A percentile compares a stretch with the other conserved stretches of the same genome.
phyloP scores from a whole-genome alignment of 306 rosid species.

The Sphenostylis stenocarpa region DNA sequence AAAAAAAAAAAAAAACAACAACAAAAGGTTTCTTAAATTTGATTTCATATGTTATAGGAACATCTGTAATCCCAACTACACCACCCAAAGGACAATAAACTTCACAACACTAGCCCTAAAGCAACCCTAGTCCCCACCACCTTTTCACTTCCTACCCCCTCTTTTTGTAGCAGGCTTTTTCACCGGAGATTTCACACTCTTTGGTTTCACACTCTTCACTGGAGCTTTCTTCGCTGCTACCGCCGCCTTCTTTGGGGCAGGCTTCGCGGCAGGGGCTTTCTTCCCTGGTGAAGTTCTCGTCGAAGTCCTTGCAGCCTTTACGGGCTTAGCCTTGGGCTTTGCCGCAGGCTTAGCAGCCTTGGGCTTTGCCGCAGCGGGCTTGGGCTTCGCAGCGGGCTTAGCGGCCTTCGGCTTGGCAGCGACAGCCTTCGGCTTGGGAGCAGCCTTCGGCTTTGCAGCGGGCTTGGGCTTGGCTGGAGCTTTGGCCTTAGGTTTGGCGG shows the following conservation, averaged over 20 bases:
- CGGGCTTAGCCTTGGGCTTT: conserved; percentile 31
- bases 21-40: not conserved
- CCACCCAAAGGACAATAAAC: conserved; percentile 1
- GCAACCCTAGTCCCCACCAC: not conserved
- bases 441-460: not conserved
- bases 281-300: not conserved
- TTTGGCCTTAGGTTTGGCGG: not conserved
- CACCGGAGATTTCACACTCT: not conserved
- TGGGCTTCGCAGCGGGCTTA: conserved; percentile 37
- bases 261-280: not conserved
- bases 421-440: not conserved
- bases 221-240: not conserved
- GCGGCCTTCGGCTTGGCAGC: conserved; percentile 27
- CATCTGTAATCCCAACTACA: conserved; percentile 16
- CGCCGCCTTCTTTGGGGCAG: not conserved
- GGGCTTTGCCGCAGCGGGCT: conserved; percentile 15
- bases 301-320: not conserved
- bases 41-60: conserved; percentile 5
- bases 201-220: not conserved
- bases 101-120: conserved; percentile 15
- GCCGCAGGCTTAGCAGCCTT: conserved; percentile 39
- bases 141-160: not conserved
- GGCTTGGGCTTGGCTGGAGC: not conserved
- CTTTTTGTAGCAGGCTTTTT: not conserved
- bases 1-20: not conserved